Evolutionary conservation across 2,329 filamentous ascomycete genomes (phyloP).

Genomic region (Sarocladiaceae sp.): DNA sequence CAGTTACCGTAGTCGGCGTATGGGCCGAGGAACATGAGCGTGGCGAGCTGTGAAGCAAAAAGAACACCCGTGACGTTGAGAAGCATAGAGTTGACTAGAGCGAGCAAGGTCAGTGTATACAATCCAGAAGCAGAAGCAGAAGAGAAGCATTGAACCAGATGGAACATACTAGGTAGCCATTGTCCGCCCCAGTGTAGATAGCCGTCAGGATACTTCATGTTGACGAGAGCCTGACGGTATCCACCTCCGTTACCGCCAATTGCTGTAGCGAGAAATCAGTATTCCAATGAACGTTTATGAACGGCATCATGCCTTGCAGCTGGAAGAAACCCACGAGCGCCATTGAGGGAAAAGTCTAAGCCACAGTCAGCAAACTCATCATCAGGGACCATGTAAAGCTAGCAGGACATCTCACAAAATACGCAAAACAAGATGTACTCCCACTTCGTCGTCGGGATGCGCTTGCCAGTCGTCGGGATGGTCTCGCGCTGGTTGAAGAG

Average conservation of each 20-base stretch:
- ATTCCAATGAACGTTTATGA: no score
- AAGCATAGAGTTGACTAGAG: slow-evolving; percentile 14
- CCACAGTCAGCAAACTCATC: neutral
- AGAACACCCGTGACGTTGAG: slow-evolving; percentile 17
- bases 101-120: no score
- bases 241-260: slow-evolving; percentile 14
- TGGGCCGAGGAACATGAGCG: slow-evolving; percentile 15
- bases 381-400: neutral
- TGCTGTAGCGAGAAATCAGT: slow-evolving; percentile 7
- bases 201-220: slow-evolving; percentile 9
- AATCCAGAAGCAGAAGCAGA: no score
- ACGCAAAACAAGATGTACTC: slow-evolving; percentile 15
- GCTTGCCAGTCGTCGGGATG: slow-evolving; percentile 12
- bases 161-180: slow-evolving; percentile 5
- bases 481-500: slow-evolving; percentile 13
- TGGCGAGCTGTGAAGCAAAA: slow-evolving; percentile 16
- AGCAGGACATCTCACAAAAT: slow-evolving; percentile 10
- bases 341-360: slow-evolving; percentile 15
- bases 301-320: neutral
- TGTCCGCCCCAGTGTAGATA: slow-evolving; percentile 11
- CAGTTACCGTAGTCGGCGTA: slow-evolving; percentile 19
- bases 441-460: slow-evolving; percentile 13
- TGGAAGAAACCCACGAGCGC: slow-evolving; percentile 11
- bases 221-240: slow-evolving; percentile 11
- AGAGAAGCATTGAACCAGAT: no score